Evolutionary conservation across 768 basidiomycete species (phyloP).

Genomic region (Podaxis rugospora): DNA sequence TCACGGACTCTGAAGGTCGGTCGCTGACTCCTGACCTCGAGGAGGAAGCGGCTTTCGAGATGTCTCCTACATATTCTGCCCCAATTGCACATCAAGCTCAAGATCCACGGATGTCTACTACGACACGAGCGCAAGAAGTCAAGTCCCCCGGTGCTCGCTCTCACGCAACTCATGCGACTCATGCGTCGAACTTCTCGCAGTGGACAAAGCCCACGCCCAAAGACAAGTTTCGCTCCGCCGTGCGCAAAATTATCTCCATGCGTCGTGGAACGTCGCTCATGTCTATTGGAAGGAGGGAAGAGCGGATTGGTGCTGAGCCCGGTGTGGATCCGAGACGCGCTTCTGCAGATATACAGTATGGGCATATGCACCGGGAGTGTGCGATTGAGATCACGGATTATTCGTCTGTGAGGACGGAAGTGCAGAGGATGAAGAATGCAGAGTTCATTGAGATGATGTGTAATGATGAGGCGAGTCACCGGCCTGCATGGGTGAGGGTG

Average conservation of each 20-base stretch:
- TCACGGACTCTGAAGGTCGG: constrained; percentile 60
- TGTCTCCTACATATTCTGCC: neutral
- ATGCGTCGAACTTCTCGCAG: constrained; percentile 1
- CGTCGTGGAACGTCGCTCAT: constrained; percentile 44
- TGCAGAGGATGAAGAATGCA: constrained; percentile 52
- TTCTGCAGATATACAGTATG: constrained; percentile 50
- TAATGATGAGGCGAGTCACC: constrained; percentile 36
- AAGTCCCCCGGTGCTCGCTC: neutral
- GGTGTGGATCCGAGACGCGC: constrained; percentile 65
- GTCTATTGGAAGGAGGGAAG: constrained; percentile 23
- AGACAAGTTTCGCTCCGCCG: constrained; percentile 50
- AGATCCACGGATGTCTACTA: neutral
- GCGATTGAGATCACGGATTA: constrained; percentile 67
- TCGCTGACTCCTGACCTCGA: constrained; percentile 64
- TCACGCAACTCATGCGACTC: too few species aligned
- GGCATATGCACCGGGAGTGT: constrained; percentile 56
- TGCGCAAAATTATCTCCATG: constrained; percentile 61
- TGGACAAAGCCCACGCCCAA: constrained; percentile 31
- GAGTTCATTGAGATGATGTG: constrained; percentile 58
- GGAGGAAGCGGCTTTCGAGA: constrained; percentile 28
- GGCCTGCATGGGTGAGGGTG: constrained; percentile 62
- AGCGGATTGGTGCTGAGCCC: constrained; percentile 57
- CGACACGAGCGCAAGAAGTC: neutral
- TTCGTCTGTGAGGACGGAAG: constrained; percentile 48
- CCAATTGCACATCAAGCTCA: neutral